Conservation (phyloP, 192 early-diverging fungal species). For the Phycomyces blakesleeanus region DNA sequence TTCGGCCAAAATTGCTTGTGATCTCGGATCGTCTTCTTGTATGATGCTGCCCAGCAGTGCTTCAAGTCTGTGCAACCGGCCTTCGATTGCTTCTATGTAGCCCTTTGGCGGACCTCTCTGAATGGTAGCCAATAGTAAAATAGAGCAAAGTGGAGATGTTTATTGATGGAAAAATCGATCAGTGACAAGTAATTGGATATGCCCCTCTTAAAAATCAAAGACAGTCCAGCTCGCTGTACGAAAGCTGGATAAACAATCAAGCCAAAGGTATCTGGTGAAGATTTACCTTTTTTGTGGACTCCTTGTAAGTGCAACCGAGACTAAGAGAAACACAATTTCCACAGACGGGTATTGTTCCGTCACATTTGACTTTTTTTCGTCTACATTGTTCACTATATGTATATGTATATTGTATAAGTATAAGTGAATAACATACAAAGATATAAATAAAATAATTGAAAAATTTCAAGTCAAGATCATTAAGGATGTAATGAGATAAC, state of each 20-base stretch:
- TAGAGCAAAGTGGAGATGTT: background rate
- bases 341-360: conserved; percentile 63
- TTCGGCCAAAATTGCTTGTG: conserved; percentile 35
- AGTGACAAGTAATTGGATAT: too few species aligned
- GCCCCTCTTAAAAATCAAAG: too few species aligned
- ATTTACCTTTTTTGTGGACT: conserved; percentile 39
- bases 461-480: too few species aligned
- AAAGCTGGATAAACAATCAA: too few species aligned
- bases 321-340: conserved; percentile 64
- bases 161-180: background rate
- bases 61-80: conserved; percentile 67
- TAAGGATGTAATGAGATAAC: background rate
- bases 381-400: conserved; percentile 65
- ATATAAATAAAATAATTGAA: too few species aligned
- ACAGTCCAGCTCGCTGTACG: too few species aligned
- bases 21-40: conserved; percentile 45
- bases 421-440: background rate
- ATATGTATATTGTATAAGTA: background rate
- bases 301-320: conserved; percentile 60
- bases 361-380: conserved; percentile 81
- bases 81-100: conserved; percentile 82
- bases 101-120: conserved; percentile 83
- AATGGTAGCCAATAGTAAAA: background rate
- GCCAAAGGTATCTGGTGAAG: background rate
- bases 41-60: conserved; percentile 57